These are phyloP conservation scores for Hypomyces rosellus DNA, from an alignment of 2,329 filamentous ascomycete genomes.

Conservation along the genomic window DNA sequence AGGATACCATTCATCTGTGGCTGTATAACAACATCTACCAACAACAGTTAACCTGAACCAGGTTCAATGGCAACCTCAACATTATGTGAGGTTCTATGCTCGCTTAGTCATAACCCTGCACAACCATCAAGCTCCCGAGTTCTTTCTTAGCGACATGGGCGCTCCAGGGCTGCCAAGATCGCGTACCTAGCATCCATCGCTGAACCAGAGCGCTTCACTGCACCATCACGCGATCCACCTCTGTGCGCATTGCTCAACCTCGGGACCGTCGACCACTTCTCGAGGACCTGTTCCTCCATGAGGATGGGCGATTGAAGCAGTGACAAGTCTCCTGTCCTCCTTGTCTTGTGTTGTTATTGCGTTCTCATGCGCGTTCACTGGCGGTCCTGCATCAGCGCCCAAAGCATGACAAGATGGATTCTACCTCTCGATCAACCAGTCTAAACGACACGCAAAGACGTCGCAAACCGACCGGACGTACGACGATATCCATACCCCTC, in stretches of 20 bases:
- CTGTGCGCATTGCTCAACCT: neutral
- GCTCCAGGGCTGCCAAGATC: no score
- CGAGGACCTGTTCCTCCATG: neutral
- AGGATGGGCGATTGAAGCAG: neutral
- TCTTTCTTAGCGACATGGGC: no score
- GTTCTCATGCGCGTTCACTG: neutral
- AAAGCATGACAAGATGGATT: neutral
- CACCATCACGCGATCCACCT: neutral
- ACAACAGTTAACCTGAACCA: no score
- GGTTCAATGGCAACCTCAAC: no score
- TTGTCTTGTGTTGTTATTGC: no score
- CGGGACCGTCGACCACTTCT: neutral
- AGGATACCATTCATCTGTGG: no score
- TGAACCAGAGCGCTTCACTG: neutral
- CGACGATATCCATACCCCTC: constrained; percentile 8
- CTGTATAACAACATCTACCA: no score
- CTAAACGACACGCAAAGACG: neutral
- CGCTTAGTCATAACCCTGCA: no score
- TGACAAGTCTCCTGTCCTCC: no score
- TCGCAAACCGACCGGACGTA: neutral
- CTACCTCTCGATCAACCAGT: neutral
- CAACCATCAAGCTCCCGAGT: no score
- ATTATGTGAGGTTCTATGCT: no score
- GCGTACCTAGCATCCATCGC: no score
- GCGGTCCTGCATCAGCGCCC: neutral